phyloP scores from a whole-genome alignment of 1,284 basidiomycete species.

The Laetiporus sulphureus region DNA sequence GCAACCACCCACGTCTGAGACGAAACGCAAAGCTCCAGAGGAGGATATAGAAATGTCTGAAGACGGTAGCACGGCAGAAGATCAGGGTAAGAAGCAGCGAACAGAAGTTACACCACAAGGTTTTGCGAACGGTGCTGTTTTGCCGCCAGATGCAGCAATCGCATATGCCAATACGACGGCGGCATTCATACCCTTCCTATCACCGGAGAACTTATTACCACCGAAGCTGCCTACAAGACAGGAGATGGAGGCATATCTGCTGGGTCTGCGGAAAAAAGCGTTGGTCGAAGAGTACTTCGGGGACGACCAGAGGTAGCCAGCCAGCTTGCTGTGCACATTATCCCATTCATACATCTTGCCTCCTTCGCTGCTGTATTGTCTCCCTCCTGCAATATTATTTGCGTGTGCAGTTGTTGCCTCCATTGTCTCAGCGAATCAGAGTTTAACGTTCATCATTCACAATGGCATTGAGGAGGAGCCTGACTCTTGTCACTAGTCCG shows the following conservation, averaged over 20 bases:
- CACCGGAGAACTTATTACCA: slow-evolving; percentile 62
- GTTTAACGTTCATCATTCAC: too few species aligned
- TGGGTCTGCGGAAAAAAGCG: slow-evolving; percentile 76
- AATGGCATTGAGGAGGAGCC: too few species aligned
- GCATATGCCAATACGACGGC: slow-evolving; percentile 53
- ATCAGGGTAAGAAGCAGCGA: slow-evolving; percentile 39
- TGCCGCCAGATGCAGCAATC: slow-evolving; percentile 31
- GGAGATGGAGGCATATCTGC: slow-evolving; percentile 76
- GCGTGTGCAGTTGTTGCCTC: too few species aligned
- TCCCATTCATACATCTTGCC: too few species aligned
- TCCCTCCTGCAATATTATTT: too few species aligned
- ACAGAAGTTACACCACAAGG: slow-evolving; percentile 19
- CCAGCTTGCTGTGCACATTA: too few species aligned
- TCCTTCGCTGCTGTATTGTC: too few species aligned
- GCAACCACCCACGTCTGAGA: slow-evolving; percentile 18
- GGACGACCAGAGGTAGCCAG: too few species aligned
- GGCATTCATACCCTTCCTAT: slow-evolving; percentile 71
- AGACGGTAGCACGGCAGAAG: slow-evolving; percentile 22
- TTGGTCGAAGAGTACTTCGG: slow-evolving; percentile 79
- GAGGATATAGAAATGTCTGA: slow-evolving; percentile 35
- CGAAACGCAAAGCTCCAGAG: slow-evolving; percentile 49
- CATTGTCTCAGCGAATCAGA: too few species aligned
- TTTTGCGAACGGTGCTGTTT: slow-evolving; percentile 7
- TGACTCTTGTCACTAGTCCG: too few species aligned
- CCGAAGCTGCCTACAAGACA: slow-evolving; percentile 70